Base-by-base conservation (phyloP, 225 moss, liverwort and hornwort genomes). In the Anthoceros angustus region DNA sequence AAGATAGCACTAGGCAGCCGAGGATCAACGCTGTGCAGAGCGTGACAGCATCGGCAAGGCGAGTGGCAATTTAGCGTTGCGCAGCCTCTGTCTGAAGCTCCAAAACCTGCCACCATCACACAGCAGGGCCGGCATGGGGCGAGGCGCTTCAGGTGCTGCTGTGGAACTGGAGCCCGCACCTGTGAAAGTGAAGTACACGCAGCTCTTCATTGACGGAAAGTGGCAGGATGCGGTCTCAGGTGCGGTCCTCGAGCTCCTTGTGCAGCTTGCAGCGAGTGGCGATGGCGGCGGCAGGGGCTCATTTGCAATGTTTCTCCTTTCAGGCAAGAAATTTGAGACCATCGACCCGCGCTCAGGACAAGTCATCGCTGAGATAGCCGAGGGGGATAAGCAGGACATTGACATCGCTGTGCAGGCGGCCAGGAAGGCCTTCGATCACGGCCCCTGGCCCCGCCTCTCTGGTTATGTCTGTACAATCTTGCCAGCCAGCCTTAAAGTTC, bases 381-480 rank as follows among this genome's bases (percentile, higher is more conserved):
- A 69, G 68, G 83, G 69, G 11, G 75, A 70, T 40, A 46, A 9
- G 6, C 80, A 83, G 42, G 83, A 83, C 70, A 71, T 83, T 14
- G 77, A 80, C 32, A 72, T 67, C 24, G 83, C 83, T 4, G 83
- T 83, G 67, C 26, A 75, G 64, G 83, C 83, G 43, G 83, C 83
- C 43, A 73, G 83, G 9, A 80, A 71, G 50, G 83, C 83, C 2
- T 83, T 83, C 61, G 75, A 68, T 43, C 61, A 83, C 39, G 83
- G 83, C 12, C 83, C 73, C 40, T 83, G 83, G 83, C 80, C 83
- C 2, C 71, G 83, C 67, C 75, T 83, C 77, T 71, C 83, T 42
- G 83, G 83, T 66, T 72, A 72, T 68, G 83, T 83, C 68, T 41
- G 67, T 55, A 10, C n/a, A n/a, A n/a, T n/a, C n/a, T n/a, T n/a